phyloP scores from a whole-genome alignment of 148 eudicot genomes.

The Vaccinium vitisidaea region DNA sequence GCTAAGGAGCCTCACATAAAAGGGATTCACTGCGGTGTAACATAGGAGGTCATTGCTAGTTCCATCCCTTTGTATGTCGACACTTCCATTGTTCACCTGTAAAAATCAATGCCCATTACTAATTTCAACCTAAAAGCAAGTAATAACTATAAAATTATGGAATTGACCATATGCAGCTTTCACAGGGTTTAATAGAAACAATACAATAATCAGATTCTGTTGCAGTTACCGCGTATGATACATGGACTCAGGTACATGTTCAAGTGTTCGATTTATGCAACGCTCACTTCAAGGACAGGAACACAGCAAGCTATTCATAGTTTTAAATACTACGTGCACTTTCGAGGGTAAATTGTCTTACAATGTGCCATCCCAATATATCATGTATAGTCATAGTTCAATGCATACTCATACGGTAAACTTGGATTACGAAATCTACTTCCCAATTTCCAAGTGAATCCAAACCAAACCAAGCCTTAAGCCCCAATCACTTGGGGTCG shows the following conservation, averaged over 20 bases:
- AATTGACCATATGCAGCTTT: neutral
- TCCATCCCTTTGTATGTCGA: slow-evolving; percentile 51
- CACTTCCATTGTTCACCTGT: slow-evolving; percentile 78
- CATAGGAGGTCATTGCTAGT: slow-evolving; percentile 38
- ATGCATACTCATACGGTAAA: neutral
- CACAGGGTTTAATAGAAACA: neutral
- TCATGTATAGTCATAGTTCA: neutral
- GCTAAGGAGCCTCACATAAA: slow-evolving; percentile 54
- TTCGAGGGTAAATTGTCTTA: neutral
- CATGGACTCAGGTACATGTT: neutral
- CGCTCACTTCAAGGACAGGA: neutral
- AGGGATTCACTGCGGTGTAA: slow-evolving; percentile 64
- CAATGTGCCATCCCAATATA: neutral
- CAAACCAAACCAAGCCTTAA: no score
- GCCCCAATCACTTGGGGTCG: no score
- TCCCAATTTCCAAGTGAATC: neutral
- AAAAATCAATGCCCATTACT: slow-evolving; percentile 5
- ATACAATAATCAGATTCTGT: neutral
- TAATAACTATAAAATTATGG: neutral
- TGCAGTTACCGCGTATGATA: neutral
- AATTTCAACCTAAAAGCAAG: neutral
- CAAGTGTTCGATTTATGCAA: neutral
- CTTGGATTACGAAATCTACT: neutral
- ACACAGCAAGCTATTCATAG: neutral
- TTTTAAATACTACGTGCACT: neutral